Evolutionary conservation across 2,329 filamentous ascomycete genomes (phyloP), one percentile per base, ranked within the genome.

Genomic region (Seiridium unicorne): DNA sequence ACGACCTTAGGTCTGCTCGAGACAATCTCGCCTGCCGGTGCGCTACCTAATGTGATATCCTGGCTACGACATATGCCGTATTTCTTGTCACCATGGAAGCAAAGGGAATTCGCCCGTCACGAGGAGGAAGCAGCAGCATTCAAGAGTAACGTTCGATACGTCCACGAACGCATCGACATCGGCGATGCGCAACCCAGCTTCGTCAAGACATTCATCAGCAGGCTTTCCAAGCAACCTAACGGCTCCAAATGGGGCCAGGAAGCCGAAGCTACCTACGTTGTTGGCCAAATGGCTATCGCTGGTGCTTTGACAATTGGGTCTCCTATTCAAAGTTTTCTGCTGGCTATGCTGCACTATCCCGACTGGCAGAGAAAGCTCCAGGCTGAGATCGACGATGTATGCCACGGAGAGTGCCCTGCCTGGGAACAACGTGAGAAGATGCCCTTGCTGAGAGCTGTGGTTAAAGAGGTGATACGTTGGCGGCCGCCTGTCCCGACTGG

Each of bases 391-490:
- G 81, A 84, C 59, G 61, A 60, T 0, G 74, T 77, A 3, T 77
- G 77, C 34, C 74, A 70, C 2, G 75, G 70, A 3, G 75, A 72
- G 31, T 77, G 81, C 57, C 81, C 82, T 0, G 72, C 74, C 57
- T 81, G 81, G 73, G 73, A 75, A 38, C 79, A 84, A 58, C 70
- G 78, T 42, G 76, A 79, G 47, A 74, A 73, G 34, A 61, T 84
- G 48, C 81, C 81, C 3, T 64, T 79, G 60, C 69, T 83, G 46
- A 72, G 80, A 32, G 81, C 81, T 1, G 74, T 79, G 8, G 77
- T 83, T 44, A 81, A 83, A 66, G 81, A 86, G 68, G 75, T 77
- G 0, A 73, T 84, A 26, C 75, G 83, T n/a, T 85, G 81, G 80
- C 74, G 81, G 56, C 81, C 81, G 35, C 80, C 81, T 3, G 81